Conservation (phyloP, 2,329 filamentous ascomycete genomes). For the Penicillium palitans region DNA sequence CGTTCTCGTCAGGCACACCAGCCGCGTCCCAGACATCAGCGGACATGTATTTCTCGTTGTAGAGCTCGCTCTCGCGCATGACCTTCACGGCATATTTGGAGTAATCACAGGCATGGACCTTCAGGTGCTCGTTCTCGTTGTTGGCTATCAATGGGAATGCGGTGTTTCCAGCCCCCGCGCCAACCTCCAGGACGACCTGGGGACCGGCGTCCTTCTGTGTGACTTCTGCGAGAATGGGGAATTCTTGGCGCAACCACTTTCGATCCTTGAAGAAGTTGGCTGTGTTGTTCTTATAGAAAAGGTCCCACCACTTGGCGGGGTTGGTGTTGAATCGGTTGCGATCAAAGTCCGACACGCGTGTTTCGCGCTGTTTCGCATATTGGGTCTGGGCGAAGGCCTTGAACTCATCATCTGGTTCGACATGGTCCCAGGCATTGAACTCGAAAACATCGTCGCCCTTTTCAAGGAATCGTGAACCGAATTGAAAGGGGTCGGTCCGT, state of each 20-base stretch:
- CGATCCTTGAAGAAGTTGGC: slow-evolving; percentile 98
- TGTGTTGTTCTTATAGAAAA: slow-evolving; percentile 97
- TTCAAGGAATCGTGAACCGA: slow-evolving; percentile 83
- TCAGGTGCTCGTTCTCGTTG: slow-evolving; percentile 79
- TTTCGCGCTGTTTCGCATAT: slow-evolving; percentile 77
- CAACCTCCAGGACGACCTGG: slow-evolving; percentile 79
- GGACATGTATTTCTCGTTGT: slow-evolving; percentile 69
- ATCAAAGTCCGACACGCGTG: slow-evolving; percentile 91
- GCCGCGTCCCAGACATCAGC: slow-evolving; percentile 96
- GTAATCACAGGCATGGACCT: slow-evolving; percentile 92
- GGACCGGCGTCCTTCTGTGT: slow-evolving; percentile 69
- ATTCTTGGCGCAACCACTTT: slow-evolving; percentile 96
- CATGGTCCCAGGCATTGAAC: slow-evolving; percentile 99
- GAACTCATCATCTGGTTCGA: slow-evolving; percentile 87
- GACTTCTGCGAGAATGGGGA: slow-evolving; percentile 78
- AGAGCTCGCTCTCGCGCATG: slow-evolving; percentile 77
- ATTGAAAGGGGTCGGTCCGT: slow-evolving; percentile 89
- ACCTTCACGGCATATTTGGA: slow-evolving; percentile 93
- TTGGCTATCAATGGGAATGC: slow-evolving; percentile 84
- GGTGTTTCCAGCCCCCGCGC: slow-evolving; percentile 93
- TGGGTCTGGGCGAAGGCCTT: slow-evolving; percentile 82
- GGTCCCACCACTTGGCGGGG: slow-evolving; percentile 96
- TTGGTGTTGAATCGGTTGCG: slow-evolving; percentile 84
- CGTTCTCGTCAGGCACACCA: slow-evolving; percentile 54
- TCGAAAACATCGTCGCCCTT: slow-evolving; percentile 88